Base-by-base conservation (phyloP, 306 rosid genomes). In the Clitoria ternatea region DNA sequence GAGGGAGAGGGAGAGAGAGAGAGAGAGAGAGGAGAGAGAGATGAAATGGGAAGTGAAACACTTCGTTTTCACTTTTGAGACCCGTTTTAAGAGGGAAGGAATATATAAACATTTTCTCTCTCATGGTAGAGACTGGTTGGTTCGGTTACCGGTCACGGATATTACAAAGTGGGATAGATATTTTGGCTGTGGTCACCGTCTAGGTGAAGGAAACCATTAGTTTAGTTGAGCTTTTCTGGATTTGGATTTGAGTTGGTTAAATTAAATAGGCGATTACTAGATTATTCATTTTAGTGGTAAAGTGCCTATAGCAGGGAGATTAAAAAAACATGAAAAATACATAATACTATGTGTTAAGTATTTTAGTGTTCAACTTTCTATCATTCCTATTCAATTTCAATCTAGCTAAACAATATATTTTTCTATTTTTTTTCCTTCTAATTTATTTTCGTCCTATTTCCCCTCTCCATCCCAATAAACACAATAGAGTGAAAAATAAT, bases 71-170 rank as follows among this genome's bases (percentile, higher is more conserved):
- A 35, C 44, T n/a, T 68, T 68, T 52, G 26, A 66, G 85, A 77
- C 85, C 79, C 85, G 61, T 68, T 77, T 80, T 71, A 68, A 80
- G 85, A 69, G 87, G 73, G 81, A 64, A 49, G 84, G 92, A 88
- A 90, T 89, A 86, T 83, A 79, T 78, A 83, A 78, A 76, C 81
- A 87, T 68, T 85, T 80, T 77, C 77, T 81, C 80, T 71, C 80
- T 81, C 77, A 39, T 72, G 15, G 4, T 35, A 30, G 20, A 4
- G 29, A 94, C 96, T 64, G 64, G 84, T 73, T 82, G 27, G 61
- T 19, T 37, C 87, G 84, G 95, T 94, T 17, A 35, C 87, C 88
- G 75, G 92, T 86, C 13, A 35, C 12, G 57, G 69, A 70, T 79
- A 49, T 73, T 70, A 83, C 24, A 12, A 62, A 54, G 18, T 36